These are phyloP conservation scores for Vitis cinerea DNA, from an alignment of 164 flowering plant genomes.

Conservation along the genomic window DNA sequence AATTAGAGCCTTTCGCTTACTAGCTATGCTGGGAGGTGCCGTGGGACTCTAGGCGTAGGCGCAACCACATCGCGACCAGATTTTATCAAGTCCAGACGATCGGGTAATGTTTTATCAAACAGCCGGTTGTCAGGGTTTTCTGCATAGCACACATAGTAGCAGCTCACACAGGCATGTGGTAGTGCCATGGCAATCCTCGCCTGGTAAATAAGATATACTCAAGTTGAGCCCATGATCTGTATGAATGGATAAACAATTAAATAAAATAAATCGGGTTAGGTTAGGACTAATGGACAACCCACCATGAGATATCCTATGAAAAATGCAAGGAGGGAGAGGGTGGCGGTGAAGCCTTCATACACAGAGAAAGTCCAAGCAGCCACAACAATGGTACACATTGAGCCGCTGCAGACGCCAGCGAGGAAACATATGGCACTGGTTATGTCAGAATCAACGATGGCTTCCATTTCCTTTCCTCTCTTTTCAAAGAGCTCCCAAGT, in stretches of 20 bases:
- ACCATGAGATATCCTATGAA: slow-evolving; percentile 93
- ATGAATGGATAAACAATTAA: neutral
- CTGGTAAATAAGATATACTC: slow-evolving; percentile 31
- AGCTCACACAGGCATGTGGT: slow-evolving; percentile 91
- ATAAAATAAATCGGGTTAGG: slow-evolving; percentile 7
- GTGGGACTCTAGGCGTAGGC: slow-evolving; percentile 72
- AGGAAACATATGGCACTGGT: slow-evolving; percentile 86
- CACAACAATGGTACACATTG: slow-evolving; percentile 64
- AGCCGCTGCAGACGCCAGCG: slow-evolving; percentile 85
- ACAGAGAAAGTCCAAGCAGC: slow-evolving; percentile 73
- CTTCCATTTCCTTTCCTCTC: slow-evolving; percentile 45
- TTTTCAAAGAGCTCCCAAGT: slow-evolving; percentile 74
- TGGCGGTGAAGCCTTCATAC: slow-evolving; percentile 59
- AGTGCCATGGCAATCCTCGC: slow-evolving; percentile 92
- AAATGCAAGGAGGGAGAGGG: slow-evolving; percentile 67
- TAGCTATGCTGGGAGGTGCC: slow-evolving; percentile 16
- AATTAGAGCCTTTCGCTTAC: neutral
- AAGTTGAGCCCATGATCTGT: slow-evolving; percentile 1
- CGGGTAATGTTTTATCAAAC: slow-evolving; percentile 61
- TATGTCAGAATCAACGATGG: slow-evolving; percentile 77
- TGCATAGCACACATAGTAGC: slow-evolving; percentile 88
- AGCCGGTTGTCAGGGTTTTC: slow-evolving; percentile 64
- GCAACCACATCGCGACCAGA: slow-evolving; percentile 47
- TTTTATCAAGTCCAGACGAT: slow-evolving; percentile 38
- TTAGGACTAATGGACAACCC: slow-evolving; percentile 12